Evolutionary conservation across 2,329 filamentous ascomycete genomes (phyloP), one percentile per base, ranked within the genome.

Genomic region (Chrysoporthe cubensis): DNA sequence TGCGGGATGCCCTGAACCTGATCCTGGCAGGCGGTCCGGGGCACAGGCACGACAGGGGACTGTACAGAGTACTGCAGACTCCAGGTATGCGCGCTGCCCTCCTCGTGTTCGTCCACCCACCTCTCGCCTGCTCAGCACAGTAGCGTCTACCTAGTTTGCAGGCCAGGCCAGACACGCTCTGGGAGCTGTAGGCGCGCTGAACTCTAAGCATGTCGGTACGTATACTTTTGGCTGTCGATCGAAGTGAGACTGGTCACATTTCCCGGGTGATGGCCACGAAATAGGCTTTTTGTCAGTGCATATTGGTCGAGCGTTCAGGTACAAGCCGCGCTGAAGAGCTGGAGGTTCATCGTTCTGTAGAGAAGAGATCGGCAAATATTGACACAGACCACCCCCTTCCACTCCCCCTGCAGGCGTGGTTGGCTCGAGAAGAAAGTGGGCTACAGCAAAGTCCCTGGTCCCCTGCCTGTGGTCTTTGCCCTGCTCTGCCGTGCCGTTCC

Each of bases 401-500:
- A 26, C 26, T 2, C 26, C 26, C 26, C 26, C 26, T 2, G 2
- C 26, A 26, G 26, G 26, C 26, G 2, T 54, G 4, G 16, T 16
- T 54, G 50, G 50, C 50, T 32, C 26, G 50, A 13, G 50, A 14
- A 9, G 1, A 21, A 32, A 54, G 14, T 32, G 50, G 57, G 40
- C 57, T 8, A 44, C 37, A 44, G n/a, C 57, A 14, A 21, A 34
- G 14, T 18, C 18, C 57, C 34, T 37, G 21, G 57, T 43, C 37
- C 37, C 57, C 57, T 43, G 37, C n/a, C n/a, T 9, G 18, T 48
- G 26, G 32, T 26, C 54, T 9, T 16, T 59, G 63, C 40, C 57
- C n/a, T 58, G 63, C 56, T 65, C 64, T 65, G 64, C 56, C 64
- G 64, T 52, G 52, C 64, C 64, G 64, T 65, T 60, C 64, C 48